Base-by-base conservation (phyloP, 169 alveolate species). In the Plasmodium gonderi region DNA sequence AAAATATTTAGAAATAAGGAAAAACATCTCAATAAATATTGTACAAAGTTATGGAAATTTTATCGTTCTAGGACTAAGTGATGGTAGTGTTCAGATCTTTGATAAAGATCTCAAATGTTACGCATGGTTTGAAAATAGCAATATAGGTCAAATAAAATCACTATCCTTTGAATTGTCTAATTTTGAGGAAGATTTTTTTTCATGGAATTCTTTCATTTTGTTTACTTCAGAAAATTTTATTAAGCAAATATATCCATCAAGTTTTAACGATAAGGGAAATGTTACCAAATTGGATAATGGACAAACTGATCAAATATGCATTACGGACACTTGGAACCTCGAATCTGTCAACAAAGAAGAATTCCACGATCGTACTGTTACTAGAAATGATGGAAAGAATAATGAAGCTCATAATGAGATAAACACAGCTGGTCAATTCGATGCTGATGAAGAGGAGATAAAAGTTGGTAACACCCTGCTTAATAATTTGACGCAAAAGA, bases 81-180 rank as follows among this genome's bases (percentile, higher is more conserved):
- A 90, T 90, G 94, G 94, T 8, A 77, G 82, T 69, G 90, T 90
- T 0, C 90, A 90, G 72, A 20, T 90, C 8, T 90, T 64, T 65
- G 94, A 90, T 54, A 90, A n/a, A n/a, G 72, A 90, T 20, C 31
- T 90, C 8, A 90, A 90, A 90, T 90, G 94, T 65, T 90, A 90
- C 49, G 94, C 94, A 65, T 90, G 94, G 94, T 90, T 90, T 77
- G 90, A 90, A 51, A 78, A 90, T 78, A 26, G 65, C 26, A 12
- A 90, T 14, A 47, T 90, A 51, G 94, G 94, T 31, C 42, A 85
- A n/a, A 78, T 90, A 7, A 90, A 65, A 90, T 90, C 94, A 0
- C 6, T 90, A 64, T 76, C 90, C 14, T 90, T 90, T 90, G 82
- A 76, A 51, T 23, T 31, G 20, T 90, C 82, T 20, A 49, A 90